Conservation (phyloP, 805 yeast species). For the Scheffersomyces coipomensis region DNA sequence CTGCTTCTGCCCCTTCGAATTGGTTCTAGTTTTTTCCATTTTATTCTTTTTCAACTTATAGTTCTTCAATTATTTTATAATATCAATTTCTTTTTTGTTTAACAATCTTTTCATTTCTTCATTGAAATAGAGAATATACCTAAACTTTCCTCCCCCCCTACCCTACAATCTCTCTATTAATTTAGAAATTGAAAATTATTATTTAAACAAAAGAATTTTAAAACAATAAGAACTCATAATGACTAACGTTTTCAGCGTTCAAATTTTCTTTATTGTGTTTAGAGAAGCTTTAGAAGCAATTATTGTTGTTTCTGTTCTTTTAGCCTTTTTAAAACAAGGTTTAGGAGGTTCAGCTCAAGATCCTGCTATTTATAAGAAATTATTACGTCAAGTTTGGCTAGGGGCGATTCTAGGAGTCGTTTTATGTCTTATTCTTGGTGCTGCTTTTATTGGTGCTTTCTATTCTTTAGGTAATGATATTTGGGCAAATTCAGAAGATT, state of each 20-base stretch:
- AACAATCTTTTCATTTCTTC: background rate
- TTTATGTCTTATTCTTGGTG: slow-evolving; percentile 78
- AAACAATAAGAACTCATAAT: slow-evolving; percentile 14
- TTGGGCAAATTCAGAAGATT: slow-evolving; percentile 83
- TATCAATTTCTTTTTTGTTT: background rate
- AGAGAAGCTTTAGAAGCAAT: slow-evolving; percentile 92
- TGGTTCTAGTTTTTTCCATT: too few relatives aligned
- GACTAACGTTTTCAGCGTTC: slow-evolving; percentile 60
- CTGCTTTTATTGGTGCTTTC: slow-evolving; percentile 92
- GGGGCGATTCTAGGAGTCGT: slow-evolving; percentile 72
- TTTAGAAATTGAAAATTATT: background rate
- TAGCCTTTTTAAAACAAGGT: slow-evolving; percentile 86
- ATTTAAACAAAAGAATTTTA: background rate
- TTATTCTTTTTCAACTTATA: too few relatives aligned
- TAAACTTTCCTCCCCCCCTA: background rate
- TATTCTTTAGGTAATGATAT: slow-evolving; percentile 75
- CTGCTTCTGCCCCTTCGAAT: too few relatives aligned
- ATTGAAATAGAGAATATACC: background rate
- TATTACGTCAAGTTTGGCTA: slow-evolving; percentile 75
- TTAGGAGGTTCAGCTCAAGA: slow-evolving; percentile 54
- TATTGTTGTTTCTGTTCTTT: slow-evolving; percentile 78
- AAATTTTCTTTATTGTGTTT: slow-evolving; percentile 81
- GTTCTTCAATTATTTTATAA: background rate
- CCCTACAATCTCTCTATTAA: background rate
- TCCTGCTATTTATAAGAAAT: slow-evolving; percentile 49